Conservation (phyloP, 108 stramenopile species). For the Schizochytrium sp. region DNA sequence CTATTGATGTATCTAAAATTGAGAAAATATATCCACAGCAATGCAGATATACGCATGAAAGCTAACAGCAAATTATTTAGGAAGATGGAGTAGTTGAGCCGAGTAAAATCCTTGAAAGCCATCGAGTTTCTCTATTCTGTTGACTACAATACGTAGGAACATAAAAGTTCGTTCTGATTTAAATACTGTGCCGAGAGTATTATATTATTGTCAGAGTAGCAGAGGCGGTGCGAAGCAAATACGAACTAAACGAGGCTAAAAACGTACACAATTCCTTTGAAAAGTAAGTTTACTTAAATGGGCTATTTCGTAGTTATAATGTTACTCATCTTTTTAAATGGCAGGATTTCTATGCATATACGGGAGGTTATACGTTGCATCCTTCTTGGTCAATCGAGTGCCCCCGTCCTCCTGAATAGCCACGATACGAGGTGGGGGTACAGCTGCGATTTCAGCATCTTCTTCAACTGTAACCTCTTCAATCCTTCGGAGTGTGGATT, state of each 20-base stretch:
- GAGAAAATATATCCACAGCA: no score
- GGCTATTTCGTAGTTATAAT: no score
- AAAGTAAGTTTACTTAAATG: not conserved
- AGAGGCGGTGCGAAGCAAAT: not conserved
- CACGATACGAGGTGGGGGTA: constrained; percentile 63
- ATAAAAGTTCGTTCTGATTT: no score
- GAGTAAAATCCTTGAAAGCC: no score
- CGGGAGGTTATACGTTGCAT: constrained; percentile 72
- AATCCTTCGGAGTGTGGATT: constrained; percentile 1
- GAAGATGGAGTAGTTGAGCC: no score
- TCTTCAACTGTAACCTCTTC: not conserved
- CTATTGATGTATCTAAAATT: no score
- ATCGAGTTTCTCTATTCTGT: no score
- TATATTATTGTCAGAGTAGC: not conserved
- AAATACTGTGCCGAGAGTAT: not conserved
- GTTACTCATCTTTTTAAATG: constrained; percentile 60
- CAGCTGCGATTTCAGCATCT: constrained; percentile 50
- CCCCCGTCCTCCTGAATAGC: constrained; percentile 73
- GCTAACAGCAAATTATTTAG: no score
- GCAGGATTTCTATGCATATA: constrained; percentile 77
- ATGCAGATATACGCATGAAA: no score
- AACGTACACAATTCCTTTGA: not conserved
- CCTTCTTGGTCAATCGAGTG: constrained; percentile 70
- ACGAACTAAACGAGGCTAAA: not conserved
- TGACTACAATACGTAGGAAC: no score